Conservation (phyloP, 2,329 filamentous ascomycete species). For the Verticillium albo-atrum region DNA sequence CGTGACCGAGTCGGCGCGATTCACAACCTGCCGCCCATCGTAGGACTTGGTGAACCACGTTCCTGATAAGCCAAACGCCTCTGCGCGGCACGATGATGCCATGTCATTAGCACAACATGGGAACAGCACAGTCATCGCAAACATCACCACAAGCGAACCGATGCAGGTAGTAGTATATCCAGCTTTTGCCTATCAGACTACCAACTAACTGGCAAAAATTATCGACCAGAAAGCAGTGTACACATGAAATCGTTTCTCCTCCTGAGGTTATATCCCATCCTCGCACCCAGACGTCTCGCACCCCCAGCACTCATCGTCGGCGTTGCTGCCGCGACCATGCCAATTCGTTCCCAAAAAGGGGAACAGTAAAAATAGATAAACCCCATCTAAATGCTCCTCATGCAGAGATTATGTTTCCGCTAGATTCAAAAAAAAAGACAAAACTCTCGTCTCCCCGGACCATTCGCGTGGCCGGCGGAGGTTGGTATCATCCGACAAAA, state of each 20-base stretch:
- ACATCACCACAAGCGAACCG: background rate
- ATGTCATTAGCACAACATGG: no score
- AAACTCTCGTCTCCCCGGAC: background rate
- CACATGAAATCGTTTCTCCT: background rate
- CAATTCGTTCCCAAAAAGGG: background rate
- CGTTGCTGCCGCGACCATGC: background rate
- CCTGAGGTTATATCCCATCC: background rate
- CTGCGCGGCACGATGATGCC: no score
- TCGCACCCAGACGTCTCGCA: background rate
- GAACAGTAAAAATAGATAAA: background rate
- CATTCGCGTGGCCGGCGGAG: background rate
- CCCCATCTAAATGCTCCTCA: background rate
- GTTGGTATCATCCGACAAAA: conserved; percentile 1
- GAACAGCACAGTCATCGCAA: no score
- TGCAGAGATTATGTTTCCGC: background rate
- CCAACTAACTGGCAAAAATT: background rate
- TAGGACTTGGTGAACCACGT: no score
- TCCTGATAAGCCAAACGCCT: no score
- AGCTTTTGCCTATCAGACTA: background rate
- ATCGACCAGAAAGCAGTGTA: background rate
- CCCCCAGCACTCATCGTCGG: background rate
- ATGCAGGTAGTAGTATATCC: background rate
- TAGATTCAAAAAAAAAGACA: background rate
- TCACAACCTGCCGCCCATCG: no score
- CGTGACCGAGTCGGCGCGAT: no score